These are phyloP conservation scores for Myrmaecium sp. DNA, from an alignment of 2,329 filamentous ascomycete genomes.

Conservation along the genomic window DNA sequence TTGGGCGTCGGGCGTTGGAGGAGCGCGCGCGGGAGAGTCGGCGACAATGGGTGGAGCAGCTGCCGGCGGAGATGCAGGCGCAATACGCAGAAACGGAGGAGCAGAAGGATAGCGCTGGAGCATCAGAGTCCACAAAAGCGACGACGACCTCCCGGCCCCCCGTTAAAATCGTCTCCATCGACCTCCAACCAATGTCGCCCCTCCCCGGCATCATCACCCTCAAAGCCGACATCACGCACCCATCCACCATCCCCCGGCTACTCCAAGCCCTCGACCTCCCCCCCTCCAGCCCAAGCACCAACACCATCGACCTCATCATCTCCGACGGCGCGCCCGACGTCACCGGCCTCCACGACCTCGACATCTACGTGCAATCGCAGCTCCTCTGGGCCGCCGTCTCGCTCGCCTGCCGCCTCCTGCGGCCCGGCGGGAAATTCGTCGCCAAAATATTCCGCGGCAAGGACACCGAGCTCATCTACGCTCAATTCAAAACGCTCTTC, in stretches of 20 bases:
- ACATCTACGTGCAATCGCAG: conserved; percentile 96
- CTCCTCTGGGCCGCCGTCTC: conserved; percentile 88
- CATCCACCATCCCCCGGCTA: conserved; percentile 79
- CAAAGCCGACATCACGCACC: conserved; percentile 92
- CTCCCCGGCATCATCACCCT: conserved; percentile 84
- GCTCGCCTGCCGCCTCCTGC: conserved; percentile 79
- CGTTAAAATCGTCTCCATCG: conserved; percentile 90
- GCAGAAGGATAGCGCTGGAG: conserved; percentile 5
- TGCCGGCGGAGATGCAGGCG: not conserved
- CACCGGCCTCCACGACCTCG: conserved; percentile 87
- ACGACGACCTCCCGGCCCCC: conserved; percentile 39
- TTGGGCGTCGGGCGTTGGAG: conserved; percentile 73
- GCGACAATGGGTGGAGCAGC: conserved; percentile 14
- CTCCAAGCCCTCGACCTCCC: conserved; percentile 58
- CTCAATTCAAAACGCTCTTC: conserved; percentile 86
- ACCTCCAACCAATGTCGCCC: conserved; percentile 89
- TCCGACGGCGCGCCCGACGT: conserved; percentile 94
- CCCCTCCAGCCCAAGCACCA: conserved; percentile 33
- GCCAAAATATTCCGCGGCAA: conserved; percentile 94
- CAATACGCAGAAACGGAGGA: conserved; percentile 8
- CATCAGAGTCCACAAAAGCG: no score
- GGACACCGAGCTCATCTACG: conserved; percentile 90
- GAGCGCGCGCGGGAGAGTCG: conserved; percentile 54
- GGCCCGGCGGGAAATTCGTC: conserved; percentile 87
- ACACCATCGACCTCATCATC: conserved; percentile 82